Conservation (phyloP, 257 asterid species). For the Solanum peruvianum region DNA sequence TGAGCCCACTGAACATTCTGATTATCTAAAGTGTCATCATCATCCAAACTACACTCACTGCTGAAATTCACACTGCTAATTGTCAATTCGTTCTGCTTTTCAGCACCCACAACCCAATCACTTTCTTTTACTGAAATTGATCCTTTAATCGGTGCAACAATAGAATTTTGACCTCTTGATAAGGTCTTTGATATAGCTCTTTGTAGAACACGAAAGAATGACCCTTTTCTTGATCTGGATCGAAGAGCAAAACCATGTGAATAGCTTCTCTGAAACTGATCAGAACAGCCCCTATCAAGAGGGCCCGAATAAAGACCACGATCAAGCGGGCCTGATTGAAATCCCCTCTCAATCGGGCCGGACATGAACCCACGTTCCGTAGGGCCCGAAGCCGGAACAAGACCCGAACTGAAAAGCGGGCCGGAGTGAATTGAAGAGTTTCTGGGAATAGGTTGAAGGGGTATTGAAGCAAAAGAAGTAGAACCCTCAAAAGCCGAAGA, state of each 20-base stretch:
- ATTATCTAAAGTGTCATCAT: slow-evolving; percentile 43
- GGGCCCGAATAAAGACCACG: slow-evolving; percentile 72
- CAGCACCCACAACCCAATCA: slow-evolving; percentile 48
- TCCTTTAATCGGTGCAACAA: slow-evolving; percentile 82
- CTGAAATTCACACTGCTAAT: slow-evolving; percentile 66
- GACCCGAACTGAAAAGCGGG: slow-evolving; percentile 36
- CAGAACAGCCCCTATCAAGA: slow-evolving; percentile 43
- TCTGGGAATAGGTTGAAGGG: slow-evolving; percentile 79
- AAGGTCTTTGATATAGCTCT: slow-evolving; percentile 69
- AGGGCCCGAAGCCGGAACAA: slow-evolving; percentile 49
- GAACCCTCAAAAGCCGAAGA: slow-evolving; percentile 88
- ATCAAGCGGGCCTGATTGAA: slow-evolving; percentile 75
- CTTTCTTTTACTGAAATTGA: slow-evolving; percentile 45
- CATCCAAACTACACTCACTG: slow-evolving; percentile 67
- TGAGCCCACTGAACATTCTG: slow-evolving; percentile 98
- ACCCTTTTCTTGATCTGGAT: slow-evolving; percentile 39
- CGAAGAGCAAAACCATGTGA: slow-evolving; percentile 76
- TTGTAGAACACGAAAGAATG: slow-evolving; percentile 47
- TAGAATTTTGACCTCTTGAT: slow-evolving; percentile 65
- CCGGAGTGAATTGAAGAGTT: slow-evolving; percentile 48
- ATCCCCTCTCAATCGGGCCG: slow-evolving; percentile 76
- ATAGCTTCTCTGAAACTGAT: slow-evolving; percentile 69
- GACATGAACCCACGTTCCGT: slow-evolving; percentile 75
- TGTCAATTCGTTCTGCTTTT: slow-evolving; percentile 69
- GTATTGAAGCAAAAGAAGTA: slow-evolving; percentile 71